Evolutionary conservation across 2,329 filamentous ascomycete genomes (phyloP), one percentile per base, ranked within the genome.

Genomic region (Fusarium tuaranense): DNA sequence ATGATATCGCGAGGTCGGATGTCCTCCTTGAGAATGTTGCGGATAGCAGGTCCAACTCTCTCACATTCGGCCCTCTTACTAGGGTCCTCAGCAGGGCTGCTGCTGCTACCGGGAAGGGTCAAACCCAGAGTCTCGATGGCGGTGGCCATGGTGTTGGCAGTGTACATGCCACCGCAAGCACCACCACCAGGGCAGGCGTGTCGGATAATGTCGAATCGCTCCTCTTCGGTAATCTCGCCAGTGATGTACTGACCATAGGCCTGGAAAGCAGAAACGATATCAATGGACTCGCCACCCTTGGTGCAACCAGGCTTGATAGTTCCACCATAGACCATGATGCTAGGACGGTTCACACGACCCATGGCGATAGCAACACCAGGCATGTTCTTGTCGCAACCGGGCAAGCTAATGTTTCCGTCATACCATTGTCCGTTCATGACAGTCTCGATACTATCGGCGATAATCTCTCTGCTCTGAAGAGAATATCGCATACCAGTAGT

Each of bases 311-410:
- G 94, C 82, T 94, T 92, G 82, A 98, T 99, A 48, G 94, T 95
- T 59, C 97, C 97, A 77, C 97, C 97, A 81, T 99, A 99, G 34
- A 99, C 94, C 97, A 99, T 99, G 81, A 99, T 88, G 78, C 94
- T 95, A 34, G 97, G 97, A 57, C 97, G 89, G 87, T 99, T 98
- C 76, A 98, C 92, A 78, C 97, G 91, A 41, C 95, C 96, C 94
- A 98, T 98, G 67, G 95, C 97, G 80, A 97, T 97, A 79, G 95
- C 86, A 14, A 97, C 94, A 83, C 94, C 94, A 1, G 95, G 95
- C 97, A 99, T 98, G 87, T 99, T 99, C 91, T 99, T 99, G 89
- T 99, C 97, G 85, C 97, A 99, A 59, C 97, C 97, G 16, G 97
- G 97, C 79, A 99, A 93, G 63, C 95, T 97, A 82, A 99, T 93